Conservation (phyloP, 2,329 filamentous ascomycete species). For the Colletotrichum sojae region DNA sequence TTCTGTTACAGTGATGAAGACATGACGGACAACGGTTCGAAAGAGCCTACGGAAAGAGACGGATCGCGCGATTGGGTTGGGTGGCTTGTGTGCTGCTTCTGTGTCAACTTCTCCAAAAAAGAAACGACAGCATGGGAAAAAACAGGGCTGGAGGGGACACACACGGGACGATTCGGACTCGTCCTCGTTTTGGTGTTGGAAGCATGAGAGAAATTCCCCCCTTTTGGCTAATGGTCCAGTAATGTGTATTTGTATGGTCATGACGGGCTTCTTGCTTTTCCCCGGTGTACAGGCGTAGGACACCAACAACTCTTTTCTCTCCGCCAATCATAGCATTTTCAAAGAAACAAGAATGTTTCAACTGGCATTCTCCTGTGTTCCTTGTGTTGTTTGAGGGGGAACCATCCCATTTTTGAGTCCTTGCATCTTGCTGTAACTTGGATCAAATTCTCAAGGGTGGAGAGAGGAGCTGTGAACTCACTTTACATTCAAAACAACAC, state of each 20-base stretch:
- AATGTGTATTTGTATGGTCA: constrained; percentile 41
- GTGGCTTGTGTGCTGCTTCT: too few relatives aligned
- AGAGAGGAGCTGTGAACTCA: too few relatives aligned
- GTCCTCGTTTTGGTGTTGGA: too few relatives aligned
- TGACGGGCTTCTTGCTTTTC: constrained; percentile 6
- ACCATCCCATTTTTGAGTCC: too few relatives aligned
- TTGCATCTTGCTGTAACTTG: too few relatives aligned
- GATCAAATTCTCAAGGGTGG: too few relatives aligned
- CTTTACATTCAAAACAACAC: too few relatives aligned
- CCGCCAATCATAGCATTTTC: background rate
- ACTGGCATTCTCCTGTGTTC: background rate
- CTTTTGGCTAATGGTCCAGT: constrained; percentile 12
- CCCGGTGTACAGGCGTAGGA: constrained; percentile 37
- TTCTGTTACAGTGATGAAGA: background rate
- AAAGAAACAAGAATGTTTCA: background rate
- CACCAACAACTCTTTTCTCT: constrained; percentile 18
- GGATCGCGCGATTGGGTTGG: background rate
- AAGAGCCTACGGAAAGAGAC: background rate
- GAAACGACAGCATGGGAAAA: constrained; percentile 21
- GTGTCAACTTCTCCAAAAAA: background rate
- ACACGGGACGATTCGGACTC: too few relatives aligned
- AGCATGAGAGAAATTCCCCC: background rate
- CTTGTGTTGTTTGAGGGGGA: too few relatives aligned
- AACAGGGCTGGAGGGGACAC: background rate
- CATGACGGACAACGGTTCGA: background rate